phyloP scores from a whole-genome alignment of 331 rosid genomes.

The Prunus yedoensis region DNA sequence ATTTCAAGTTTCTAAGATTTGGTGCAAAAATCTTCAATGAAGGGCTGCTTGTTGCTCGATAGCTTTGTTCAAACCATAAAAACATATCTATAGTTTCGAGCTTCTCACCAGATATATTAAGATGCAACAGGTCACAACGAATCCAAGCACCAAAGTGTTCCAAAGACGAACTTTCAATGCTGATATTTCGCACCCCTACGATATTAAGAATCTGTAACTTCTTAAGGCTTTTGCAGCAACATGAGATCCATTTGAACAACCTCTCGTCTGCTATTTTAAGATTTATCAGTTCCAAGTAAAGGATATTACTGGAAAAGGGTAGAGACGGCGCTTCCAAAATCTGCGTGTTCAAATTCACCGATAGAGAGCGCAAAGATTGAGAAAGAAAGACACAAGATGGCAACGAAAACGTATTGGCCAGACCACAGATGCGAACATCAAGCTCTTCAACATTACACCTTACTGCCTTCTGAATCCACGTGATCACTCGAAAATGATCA shows the following conservation, averaged over 20 bases:
- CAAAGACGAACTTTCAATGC: background rate
- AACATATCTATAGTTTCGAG: background rate
- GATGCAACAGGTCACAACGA: background rate
- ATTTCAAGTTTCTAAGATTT: background rate
- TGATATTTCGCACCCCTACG: background rate
- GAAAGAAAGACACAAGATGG: background rate
- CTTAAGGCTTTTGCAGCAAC: background rate
- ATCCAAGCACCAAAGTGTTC: background rate
- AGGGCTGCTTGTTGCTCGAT: too few relatives aligned
- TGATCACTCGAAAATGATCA: too few relatives aligned
- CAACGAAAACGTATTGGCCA: background rate
- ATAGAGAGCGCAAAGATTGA: background rate
- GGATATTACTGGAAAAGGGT: background rate
- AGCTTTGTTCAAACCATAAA: background rate
- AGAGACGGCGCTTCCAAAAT: background rate
- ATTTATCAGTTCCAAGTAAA: background rate
- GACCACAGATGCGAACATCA: too few relatives aligned
- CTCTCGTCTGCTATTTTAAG: background rate
- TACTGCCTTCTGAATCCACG: background rate
- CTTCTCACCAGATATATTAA: background rate
- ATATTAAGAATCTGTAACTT: background rate
- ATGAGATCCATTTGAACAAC: background rate
- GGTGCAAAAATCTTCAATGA: background rate
- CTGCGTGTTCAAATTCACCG: background rate
- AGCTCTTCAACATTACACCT: constrained; percentile 4